Evolutionary conservation across 2,329 filamentous ascomycete species (phyloP).

Genomic region (Pyrenophora teres): DNA sequence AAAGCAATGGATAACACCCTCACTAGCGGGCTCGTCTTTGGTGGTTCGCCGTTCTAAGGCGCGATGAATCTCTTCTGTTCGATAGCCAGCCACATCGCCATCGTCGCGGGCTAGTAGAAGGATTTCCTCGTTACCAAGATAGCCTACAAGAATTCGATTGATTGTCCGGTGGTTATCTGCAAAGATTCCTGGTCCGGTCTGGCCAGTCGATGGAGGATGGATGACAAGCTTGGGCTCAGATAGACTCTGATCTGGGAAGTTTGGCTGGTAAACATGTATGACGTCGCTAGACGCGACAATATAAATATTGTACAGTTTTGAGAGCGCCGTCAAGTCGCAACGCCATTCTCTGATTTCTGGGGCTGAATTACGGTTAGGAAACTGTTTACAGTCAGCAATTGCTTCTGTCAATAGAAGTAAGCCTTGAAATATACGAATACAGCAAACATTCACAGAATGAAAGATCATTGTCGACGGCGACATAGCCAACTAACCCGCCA

Average conservation of each 20-base stretch:
- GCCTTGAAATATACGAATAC: too few relatives aligned
- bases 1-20: conserved; percentile 58
- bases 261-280: conserved; percentile 52
- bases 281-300: conserved; percentile 51
- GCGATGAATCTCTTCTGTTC: conserved; percentile 34
- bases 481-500: too few relatives aligned
- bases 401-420: neutral
- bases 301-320: conserved; percentile 54
- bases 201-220: conserved; percentile 43
- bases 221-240: conserved; percentile 46
- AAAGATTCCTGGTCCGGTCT: conserved; percentile 39
- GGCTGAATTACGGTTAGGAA: conserved; percentile 9
- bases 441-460: too few relatives aligned
- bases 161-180: conserved; percentile 49
- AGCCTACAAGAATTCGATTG: conserved; percentile 52
- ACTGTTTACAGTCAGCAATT: conserved; percentile 16
- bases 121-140: conserved; percentile 53
- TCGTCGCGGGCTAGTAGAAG: conserved; percentile 62
- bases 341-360: conserved; percentile 44
- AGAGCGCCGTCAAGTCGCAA: conserved; percentile 54
- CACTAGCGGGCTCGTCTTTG: conserved; percentile 38
- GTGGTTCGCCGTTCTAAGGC: conserved; percentile 19
- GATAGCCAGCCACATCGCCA: conserved; percentile 57
- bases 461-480: too few relatives aligned
- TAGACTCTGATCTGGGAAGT: conserved; percentile 50